Conservation (phyloP, 139 green algal species). For the Chlorella vulgaris region DNA sequence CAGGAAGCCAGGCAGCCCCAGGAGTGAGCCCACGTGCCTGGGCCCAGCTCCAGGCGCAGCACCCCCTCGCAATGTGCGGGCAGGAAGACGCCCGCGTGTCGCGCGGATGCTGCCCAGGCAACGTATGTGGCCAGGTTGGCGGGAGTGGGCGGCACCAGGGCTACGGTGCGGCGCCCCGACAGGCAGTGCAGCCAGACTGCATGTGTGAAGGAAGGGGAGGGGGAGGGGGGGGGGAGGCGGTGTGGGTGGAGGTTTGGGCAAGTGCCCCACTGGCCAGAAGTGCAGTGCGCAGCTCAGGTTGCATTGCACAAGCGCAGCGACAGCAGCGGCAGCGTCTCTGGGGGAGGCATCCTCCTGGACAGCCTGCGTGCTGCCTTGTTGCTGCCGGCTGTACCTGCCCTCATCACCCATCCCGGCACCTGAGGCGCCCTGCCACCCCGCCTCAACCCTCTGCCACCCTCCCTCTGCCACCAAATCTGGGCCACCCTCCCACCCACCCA, state of each 20-base stretch:
- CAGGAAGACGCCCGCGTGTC: constrained; percentile 31
- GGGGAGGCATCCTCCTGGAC: no score
- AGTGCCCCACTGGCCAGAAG: not conserved
- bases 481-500: not conserved
- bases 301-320: no score
- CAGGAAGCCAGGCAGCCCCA: not conserved
- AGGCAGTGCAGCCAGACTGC: constrained; percentile 37
- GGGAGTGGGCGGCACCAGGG: constrained; percentile 23
- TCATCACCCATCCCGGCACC: no score
- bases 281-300: no score
- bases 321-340: no score
- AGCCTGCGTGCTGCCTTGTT: no score
- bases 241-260: not conserved
- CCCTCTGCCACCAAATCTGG: no score
- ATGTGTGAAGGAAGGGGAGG: not conserved
- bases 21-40: no score
- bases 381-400: no score
- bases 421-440: not conserved
- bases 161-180: constrained; percentile 21
- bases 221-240: not conserved
- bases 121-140: constrained; percentile 38
- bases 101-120: constrained; percentile 24
- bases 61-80: constrained; percentile 32
- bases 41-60: constrained; percentile 8
- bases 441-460: no score